Conservation (phyloP, 2,329 filamentous ascomycete genomes). For the Trichophyton benhamiae region DNA sequence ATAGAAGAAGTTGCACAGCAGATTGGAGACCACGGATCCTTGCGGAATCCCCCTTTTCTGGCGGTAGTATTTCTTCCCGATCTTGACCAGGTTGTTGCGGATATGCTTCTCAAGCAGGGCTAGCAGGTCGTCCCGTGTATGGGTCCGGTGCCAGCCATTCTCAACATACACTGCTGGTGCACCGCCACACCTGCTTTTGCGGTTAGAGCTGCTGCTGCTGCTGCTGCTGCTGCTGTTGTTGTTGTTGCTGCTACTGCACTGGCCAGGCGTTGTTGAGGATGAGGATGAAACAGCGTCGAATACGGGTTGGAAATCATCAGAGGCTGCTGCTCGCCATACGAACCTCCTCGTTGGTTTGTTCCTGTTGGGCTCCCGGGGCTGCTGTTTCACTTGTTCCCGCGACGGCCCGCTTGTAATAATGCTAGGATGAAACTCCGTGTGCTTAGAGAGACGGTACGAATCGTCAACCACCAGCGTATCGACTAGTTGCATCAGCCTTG, state of each 20-base stretch:
- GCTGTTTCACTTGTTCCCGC: not conserved
- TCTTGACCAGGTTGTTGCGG: constrained; percentile 70
- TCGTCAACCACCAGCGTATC: constrained; percentile 43
- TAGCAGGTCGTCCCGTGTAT: constrained; percentile 50
- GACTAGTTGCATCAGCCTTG: constrained; percentile 56
- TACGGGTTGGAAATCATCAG: constrained; percentile 35
- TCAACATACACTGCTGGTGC: constrained; percentile 62
- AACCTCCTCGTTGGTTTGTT: constrained; percentile 33
- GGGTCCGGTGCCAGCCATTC: constrained; percentile 45
- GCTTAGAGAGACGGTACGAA: constrained; percentile 59
- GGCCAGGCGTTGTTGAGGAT: constrained; percentile 2
- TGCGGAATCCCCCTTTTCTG: constrained; percentile 87
- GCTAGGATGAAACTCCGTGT: constrained; percentile 52
- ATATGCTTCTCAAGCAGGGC: constrained; percentile 67
- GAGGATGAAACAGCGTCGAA: constrained; percentile 31
- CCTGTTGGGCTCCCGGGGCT: not conserved
- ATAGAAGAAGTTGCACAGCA: constrained; percentile 93
- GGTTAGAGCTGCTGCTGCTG: too few relatives aligned
- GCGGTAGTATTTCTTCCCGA: constrained; percentile 77
- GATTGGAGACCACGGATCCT: constrained; percentile 73
- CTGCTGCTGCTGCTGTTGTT: too few relatives aligned
- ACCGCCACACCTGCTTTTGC: constrained; percentile 15
- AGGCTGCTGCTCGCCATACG: constrained; percentile 40
- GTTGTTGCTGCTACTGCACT: not conserved
- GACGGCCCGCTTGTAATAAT: constrained; percentile 9